phyloP scores from a whole-genome alignment of 305 asterid species.

The Solanum hybrid region DNA sequence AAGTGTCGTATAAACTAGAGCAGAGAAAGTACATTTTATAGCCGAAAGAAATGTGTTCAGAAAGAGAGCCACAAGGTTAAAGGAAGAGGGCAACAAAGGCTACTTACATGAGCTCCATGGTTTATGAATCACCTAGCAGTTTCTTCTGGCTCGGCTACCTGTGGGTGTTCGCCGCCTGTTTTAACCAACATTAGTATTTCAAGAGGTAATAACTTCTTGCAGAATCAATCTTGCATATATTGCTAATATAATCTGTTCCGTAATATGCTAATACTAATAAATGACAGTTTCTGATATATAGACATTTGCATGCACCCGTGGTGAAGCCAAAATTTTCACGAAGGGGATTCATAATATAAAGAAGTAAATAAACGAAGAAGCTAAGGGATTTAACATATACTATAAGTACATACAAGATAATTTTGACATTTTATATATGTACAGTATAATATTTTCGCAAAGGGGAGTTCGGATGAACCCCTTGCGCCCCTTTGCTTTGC shows the following conservation, averaged over 20 bases:
- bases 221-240: not conserved
- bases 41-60: not conserved
- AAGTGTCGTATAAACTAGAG: not conserved
- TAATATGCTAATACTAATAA: not conserved
- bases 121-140: not conserved
- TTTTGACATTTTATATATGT: not conserved
- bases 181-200: not conserved
- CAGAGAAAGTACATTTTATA: not conserved
- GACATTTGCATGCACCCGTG: not conserved
- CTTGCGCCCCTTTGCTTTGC: not conserved
- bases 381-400: not conserved
- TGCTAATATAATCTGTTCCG: not conserved
- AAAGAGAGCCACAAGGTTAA: not conserved
- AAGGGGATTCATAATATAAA: not conserved
- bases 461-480: not conserved
- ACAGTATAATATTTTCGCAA: not conserved
- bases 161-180: constrained; percentile 2
- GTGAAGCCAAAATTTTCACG: not conserved
- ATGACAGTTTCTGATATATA: not conserved
- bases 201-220: not conserved
- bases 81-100: not conserved
- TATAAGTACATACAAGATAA: not conserved
- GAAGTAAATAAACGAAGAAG: not conserved
- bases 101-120: not conserved
- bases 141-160: not conserved